Evolutionary conservation across 169 alveolate genomes (phyloP), one percentile per base, ranked within the genome.

Genomic region (Plasmodium blacklocki): DNA sequence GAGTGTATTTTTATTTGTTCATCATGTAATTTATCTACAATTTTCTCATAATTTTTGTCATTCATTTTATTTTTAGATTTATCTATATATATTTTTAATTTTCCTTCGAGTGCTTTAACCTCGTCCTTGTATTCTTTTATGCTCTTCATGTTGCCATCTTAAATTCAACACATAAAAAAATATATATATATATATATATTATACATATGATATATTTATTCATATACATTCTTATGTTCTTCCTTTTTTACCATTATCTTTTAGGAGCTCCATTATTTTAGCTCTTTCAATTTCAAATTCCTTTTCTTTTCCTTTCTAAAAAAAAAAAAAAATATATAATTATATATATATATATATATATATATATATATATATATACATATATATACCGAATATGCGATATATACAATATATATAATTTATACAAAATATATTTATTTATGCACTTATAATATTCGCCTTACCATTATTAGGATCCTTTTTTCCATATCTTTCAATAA

Each of bases 1-100:
- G 89, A 78, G 9, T 78, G 89, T 45, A 78, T 66, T 64, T 66
- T 78, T 64, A 78, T 78, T 78, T 78, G 89, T 66, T 78, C 78
- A 23, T 64, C 89, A 45, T 78, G 76, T 60, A 78, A 58, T 39
- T 66, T 63, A 70, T 78, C 89, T 9, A 78, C 75, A 50, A 78
- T 66, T 3, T 32, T 52, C 49, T 78, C 89, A 59, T 78, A 78
- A 43, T 64, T 78, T 71, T 78, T 78, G 19, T 78, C 89, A n/a
- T 49, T 73, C 7, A 78, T 67, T 59, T 52, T 66, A 52, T 78
- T 59, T n/a, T 32, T 71, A 78, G 64, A 64, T 19, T 39, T 68
- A 23, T 78, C 78, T 59, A 78, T 26, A 45, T 78, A 78, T 0
- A 50, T 66, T 78, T 78, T 78, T 60, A 78, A 43, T 66, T 78